phyloP scores from a whole-genome alignment of 257 asterid genomes.

The Fraxinus quadrangulata region DNA sequence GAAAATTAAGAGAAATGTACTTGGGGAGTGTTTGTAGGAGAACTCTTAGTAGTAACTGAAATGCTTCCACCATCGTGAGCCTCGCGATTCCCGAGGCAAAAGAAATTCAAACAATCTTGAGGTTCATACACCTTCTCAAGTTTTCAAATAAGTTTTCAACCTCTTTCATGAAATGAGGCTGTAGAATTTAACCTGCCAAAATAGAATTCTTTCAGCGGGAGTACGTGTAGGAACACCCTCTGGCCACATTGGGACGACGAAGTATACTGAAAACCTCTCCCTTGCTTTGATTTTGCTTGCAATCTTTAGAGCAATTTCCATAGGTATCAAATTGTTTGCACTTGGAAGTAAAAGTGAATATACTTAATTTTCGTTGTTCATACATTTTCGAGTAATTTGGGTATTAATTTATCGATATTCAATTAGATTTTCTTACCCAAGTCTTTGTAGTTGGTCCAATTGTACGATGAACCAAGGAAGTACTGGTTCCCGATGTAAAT shows the following conservation, averaged over 20 bases:
- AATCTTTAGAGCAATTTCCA: slow-evolving; percentile 90
- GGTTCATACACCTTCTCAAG: slow-evolving; percentile 73
- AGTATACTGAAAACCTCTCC: slow-evolving; percentile 79
- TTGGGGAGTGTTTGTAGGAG: slow-evolving; percentile 60
- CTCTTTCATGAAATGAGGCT: background rate
- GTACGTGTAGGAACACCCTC: slow-evolving; percentile 85
- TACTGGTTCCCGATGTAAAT: slow-evolving; percentile 89
- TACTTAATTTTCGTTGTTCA: background rate
- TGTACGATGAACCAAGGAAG: slow-evolving; percentile 87
- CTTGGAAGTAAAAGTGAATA: slow-evolving; percentile 43
- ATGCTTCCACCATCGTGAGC: slow-evolving; percentile 32
- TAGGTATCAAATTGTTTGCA: slow-evolving; percentile 87
- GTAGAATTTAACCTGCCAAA: slow-evolving; percentile 68
- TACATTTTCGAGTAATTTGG: background rate
- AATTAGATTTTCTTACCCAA: slow-evolving; percentile 51
- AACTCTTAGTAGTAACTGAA: slow-evolving; percentile 31
- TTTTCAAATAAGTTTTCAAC: slow-evolving; percentile 11
- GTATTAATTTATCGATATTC: background rate
- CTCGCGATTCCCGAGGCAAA: slow-evolving; percentile 91
- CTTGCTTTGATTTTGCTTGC: slow-evolving; percentile 71
- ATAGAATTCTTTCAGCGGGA: slow-evolving; percentile 82
- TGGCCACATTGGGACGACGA: slow-evolving; percentile 93
- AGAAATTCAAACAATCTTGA: slow-evolving; percentile 77
- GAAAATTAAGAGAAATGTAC: slow-evolving; percentile 38
- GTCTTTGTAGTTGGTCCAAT: slow-evolving; percentile 62